phyloP scores from a whole-genome alignment of 176 grass and related monocot species.

The Bromus sterilis region DNA sequence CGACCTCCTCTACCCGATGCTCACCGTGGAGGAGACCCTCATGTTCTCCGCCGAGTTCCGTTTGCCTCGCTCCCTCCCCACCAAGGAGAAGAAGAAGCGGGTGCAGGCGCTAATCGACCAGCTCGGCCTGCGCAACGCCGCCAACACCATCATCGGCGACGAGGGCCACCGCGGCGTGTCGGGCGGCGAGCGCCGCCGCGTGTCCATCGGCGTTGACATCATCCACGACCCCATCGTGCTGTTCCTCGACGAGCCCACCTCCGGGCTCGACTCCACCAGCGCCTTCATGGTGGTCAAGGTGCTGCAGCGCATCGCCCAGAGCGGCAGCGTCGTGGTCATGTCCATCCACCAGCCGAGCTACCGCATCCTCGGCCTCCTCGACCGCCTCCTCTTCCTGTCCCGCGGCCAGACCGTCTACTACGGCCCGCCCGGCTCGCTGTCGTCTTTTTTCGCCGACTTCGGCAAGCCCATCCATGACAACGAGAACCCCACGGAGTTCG shows the following conservation, averaged over 20 bases:
- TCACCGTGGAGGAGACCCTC: slow-evolving; percentile 94
- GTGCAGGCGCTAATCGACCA: slow-evolving; percentile 89
- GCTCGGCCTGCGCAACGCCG: slow-evolving; percentile 63
- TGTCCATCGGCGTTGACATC: slow-evolving; percentile 95
- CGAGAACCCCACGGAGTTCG: slow-evolving; percentile 97
- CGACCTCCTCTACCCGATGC: slow-evolving; percentile 95
- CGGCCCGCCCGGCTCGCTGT: slow-evolving; percentile 48
- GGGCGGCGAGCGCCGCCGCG: slow-evolving; percentile 81
- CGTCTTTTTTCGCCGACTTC: slow-evolving; percentile 79
- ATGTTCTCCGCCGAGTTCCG: slow-evolving; percentile 99
- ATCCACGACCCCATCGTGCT: slow-evolving; percentile 94
- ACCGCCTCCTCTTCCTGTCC: slow-evolving; percentile 90
- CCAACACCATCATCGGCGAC: slow-evolving; percentile 96
- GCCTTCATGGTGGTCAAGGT: slow-evolving; percentile 97
- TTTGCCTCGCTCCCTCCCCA: slow-evolving; percentile 64
- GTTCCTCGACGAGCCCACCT: slow-evolving; percentile 97
- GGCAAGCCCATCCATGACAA: slow-evolving; percentile 79
- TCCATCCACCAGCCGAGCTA: slow-evolving; percentile 99
- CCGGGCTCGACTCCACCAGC: slow-evolving; percentile 96
- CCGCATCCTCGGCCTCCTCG: slow-evolving; percentile 79
- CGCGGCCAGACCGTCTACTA: slow-evolving; percentile 91
- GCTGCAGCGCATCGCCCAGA: slow-evolving; percentile 85
- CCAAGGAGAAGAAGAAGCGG: slow-evolving; percentile 71
- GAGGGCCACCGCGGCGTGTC: slow-evolving; percentile 95
- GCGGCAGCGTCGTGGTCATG: slow-evolving; percentile 93